Base-by-base conservation (phyloP, 2,329 filamentous ascomycete species). In the Tolypocladium cylindrosporum region DNA sequence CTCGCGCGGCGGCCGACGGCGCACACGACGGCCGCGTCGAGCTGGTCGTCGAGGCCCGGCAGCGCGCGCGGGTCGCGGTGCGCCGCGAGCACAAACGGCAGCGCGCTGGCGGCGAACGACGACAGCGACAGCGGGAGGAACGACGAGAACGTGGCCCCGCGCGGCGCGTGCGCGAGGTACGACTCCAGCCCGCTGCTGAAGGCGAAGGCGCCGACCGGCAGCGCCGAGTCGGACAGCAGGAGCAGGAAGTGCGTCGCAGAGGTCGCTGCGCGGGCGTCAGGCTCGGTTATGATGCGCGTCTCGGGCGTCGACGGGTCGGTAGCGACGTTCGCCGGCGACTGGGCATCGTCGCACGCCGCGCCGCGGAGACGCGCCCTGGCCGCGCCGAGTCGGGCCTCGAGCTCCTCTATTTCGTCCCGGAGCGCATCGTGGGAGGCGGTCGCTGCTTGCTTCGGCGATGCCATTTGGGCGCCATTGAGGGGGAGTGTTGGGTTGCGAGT, bases 171-270 rank as follows among this genome's bases (percentile, higher is more conserved):
- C 4, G 87, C 86, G 21, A 92, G 83, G 71, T 88, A 93, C 45
- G 89, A 93, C 74, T 94, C 90, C 19, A 94, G 81, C 3, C 89
- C 89, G 64, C 84, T 88, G 76, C 86, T 90, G 76, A 93, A 94
- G 66, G 90, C 90, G 74, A 94, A 94, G n/a, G 89, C 90, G 58
- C 90, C 90, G 0, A 94, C 79, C 1, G 90, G 90, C 2, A 94
- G 82, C 16, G 89, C 88, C 1, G 90, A 92, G 76, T 94, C 90
- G 54, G 90, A 84, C 54, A 93, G 84, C 4, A 94, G 79, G 39
- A 93, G 82, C 42, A 91, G 82, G 63, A 88, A 86, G 72, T 93
- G 90, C 39, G 67, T 67, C 9, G 70, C 56, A 13, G 67, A 64
- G 36, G 61, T 55, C 34, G 61, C 36, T 24, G 61, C 37, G 54